phyloP scores from a whole-genome alignment of 2,329 filamentous ascomycete species.

The Camillea tinctor region DNA sequence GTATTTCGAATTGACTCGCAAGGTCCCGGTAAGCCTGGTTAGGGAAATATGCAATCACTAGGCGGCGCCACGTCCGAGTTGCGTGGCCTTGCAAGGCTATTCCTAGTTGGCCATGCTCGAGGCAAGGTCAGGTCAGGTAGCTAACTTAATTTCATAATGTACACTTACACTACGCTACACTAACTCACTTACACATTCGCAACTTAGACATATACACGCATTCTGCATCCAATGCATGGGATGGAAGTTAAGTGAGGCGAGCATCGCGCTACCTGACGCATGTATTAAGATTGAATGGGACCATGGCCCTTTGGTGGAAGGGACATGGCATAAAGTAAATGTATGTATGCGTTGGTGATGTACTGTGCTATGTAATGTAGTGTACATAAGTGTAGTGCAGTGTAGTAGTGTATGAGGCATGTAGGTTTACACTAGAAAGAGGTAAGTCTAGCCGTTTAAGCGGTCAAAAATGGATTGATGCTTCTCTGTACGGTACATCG shows the following conservation, averaged over 20 bases:
- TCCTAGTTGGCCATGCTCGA: slow-evolving; percentile 1
- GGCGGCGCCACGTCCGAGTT: not conserved
- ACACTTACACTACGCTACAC: too few relatives aligned
- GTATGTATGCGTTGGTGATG: not conserved
- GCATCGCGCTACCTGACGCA: not conserved
- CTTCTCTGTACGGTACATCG: too few relatives aligned
- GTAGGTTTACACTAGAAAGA: not conserved
- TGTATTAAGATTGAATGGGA: not conserved
- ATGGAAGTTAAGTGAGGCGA: not conserved
- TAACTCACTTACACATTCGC: not conserved
- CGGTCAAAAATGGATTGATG: not conserved
- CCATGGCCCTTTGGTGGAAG: not conserved
- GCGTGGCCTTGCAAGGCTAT: slow-evolving; percentile 2
- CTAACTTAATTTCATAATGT: not conserved
- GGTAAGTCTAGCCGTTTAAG: not conserved
- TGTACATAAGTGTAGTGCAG: too few relatives aligned
- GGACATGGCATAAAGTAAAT: not conserved
- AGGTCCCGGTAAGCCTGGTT: not conserved
- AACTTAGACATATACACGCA: not conserved
- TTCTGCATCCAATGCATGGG: not conserved
- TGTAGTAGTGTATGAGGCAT: too few relatives aligned
- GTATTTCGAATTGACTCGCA: not conserved
- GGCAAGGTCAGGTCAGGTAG: not conserved
- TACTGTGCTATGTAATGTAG: not conserved
- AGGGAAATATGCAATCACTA: not conserved